Evolutionary conservation across 2,329 filamentous ascomycete species (phyloP), one percentile per base, ranked within the genome.

Genomic region (Cercospora zeina): DNA sequence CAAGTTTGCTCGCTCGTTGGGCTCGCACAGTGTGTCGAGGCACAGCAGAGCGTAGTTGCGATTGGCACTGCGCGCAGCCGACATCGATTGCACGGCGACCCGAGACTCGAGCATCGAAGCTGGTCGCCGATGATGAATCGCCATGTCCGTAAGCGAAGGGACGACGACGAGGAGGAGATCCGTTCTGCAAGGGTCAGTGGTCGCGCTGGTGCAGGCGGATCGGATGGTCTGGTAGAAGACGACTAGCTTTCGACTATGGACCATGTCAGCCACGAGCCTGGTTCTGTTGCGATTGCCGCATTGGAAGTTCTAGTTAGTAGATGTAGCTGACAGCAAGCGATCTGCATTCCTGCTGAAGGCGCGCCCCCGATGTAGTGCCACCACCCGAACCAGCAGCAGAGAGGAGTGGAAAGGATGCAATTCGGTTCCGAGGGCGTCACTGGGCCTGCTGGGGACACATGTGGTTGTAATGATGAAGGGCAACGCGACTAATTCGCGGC

Each of bases 391-490:
- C 51, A 54, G 54, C 9, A 27, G 34, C 37, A 45, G 19, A 27
- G 24, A 42, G 9, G 24, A 42, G 9, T 24, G 24, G 34, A 33
- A 30, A 42, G 54, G 37, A 42, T 42, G 21, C 39, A n/a, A 30
- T 56, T 56, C 54, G 54, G 54, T 27, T 27, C 24, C 54, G 54
- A 56, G 45, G 13, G 14, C 47, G 14, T 51, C 47, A 33, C 47
- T 51, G 24, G 47, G 24, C 10, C 24, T 49, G 42, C 45, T 10
- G 27, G 21, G 27, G 56, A 58, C 31, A 58, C 56, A 27, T 54
- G 54, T 54, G 60, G 60, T 58, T 62, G 54, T 53, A 37, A 31
- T 27, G 24, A 31, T 16, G 24, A 21, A 1, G 39, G 30, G 47
- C 24, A n/a, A 51, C 47, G 30, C 30, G 24, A 21, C 39, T 45